Evolutionary conservation across 176 grass and related monocot genomes (phyloP), one percentile per base, ranked within the genome.

Genomic region (Avena atlantica): DNA sequence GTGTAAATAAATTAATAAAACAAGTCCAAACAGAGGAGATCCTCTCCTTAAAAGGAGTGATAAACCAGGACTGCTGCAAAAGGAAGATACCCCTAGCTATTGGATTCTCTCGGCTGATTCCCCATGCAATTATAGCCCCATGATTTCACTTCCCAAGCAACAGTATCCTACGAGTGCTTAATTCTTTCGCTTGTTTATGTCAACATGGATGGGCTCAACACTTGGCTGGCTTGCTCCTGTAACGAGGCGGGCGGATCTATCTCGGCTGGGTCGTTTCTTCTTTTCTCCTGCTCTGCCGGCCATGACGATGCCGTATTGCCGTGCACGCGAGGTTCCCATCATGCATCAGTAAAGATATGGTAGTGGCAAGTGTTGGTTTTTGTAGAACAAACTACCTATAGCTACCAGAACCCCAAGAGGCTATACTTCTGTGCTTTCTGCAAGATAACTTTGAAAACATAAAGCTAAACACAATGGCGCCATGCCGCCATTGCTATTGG

Each of bases 91-190:
- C 20, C 59, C 70, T 42, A 42, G 40, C 40, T 27, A 37, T 36
- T 51, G 59, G 60, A 70, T 24, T 29, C 34, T 59, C 48, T 57
- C 14, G 23, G 64, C n/a, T 68, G 66, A 45, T 52, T 65, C 19
- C 57, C 84, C 14, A 59, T 81, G 78, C 82, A 83, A 86, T 79
- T 88, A 88, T 90, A 78, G 82, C 78, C 48, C 88, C 78, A 93
- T 93, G 85, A 88, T 90, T 88, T 85, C 77, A 87, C 81, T 82
- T 89, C 85, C 85, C 91, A 90, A 90, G 9, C 60, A 86, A 77
- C 55, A 83, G 45, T 56, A 78, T 83, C 89, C 66, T 87, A 48
- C 74, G 15, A 57, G 49, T 79, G 64, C 73, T 75, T 75, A 59
- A 68, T 70, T 27, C 20, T 52, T 73, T 53, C 0, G 6, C 74